Evolutionary conservation across 441 rosid genomes (phyloP).

Genomic region (Syzygium malaccense): DNA sequence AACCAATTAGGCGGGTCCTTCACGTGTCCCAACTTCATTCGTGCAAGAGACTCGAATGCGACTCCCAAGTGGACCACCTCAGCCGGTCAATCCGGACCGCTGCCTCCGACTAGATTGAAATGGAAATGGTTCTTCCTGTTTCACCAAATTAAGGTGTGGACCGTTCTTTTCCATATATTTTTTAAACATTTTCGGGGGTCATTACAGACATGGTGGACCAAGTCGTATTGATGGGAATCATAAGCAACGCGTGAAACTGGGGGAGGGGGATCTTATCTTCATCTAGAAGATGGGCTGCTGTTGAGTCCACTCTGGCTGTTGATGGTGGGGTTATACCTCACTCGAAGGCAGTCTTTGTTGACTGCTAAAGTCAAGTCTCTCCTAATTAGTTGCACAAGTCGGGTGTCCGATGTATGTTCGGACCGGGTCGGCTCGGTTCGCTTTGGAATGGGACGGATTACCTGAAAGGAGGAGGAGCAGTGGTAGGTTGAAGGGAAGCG

Average conservation of each 20-base stretch:
- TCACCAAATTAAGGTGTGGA: neutral
- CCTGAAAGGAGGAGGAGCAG: neutral
- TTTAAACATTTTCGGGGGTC: neutral
- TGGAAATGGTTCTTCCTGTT: neutral
- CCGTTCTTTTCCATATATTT: neutral
- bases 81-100: neutral
- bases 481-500: neutral
- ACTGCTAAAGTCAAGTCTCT: neutral
- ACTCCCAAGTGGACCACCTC: neutral
- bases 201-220: neutral
- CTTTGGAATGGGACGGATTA: neutral
- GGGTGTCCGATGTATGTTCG: neutral
- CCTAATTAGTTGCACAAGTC: neutral
- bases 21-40: neutral
- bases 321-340: neutral
- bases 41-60: neutral
- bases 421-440: neutral
- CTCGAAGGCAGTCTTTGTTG: neutral
- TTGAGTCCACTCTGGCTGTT: neutral
- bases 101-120: neutral
- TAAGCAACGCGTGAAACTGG: neutral
- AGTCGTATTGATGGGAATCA: neutral
- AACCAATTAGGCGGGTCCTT: no score
- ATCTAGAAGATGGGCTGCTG: neutral
- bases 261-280: neutral